phyloP scores from a whole-genome alignment of 805 yeast species.

The Metschnikowia amazonensis region DNA sequence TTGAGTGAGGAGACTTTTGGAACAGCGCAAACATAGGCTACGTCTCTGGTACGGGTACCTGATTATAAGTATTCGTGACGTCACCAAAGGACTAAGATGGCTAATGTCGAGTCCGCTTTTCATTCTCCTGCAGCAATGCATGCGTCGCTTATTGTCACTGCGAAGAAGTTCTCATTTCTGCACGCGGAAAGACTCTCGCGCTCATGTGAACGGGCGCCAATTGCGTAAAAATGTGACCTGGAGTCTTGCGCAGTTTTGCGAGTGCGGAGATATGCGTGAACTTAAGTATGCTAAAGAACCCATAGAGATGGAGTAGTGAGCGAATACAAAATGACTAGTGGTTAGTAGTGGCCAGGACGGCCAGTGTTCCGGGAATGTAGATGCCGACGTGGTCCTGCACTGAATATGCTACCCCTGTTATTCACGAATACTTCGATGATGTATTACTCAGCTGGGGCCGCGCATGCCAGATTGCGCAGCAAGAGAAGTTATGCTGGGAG shows the following conservation, averaged over 20 bases:
- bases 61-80: neutral
- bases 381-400: neutral
- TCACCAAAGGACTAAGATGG: neutral
- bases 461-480: constrained; percentile 5
- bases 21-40: no score
- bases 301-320: no score
- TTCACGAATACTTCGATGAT: neutral
- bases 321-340: no score
- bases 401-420: neutral
- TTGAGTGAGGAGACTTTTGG: no score
- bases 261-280: neutral
- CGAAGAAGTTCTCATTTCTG: neutral
- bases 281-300: no score
- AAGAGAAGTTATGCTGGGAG: neutral
- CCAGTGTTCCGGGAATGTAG: no score
- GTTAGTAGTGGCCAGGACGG: no score
- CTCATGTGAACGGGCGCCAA: neutral
- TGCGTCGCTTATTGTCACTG: neutral
- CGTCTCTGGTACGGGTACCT: no score
- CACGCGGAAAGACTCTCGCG: neutral
- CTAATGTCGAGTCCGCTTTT: neutral
- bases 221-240: no score
- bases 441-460: neutral
- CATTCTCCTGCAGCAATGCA: neutral
- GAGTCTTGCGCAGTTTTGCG: no score